Base-by-base conservation (phyloP, 345 rosid species). In the Gossypium mustelinum region DNA sequence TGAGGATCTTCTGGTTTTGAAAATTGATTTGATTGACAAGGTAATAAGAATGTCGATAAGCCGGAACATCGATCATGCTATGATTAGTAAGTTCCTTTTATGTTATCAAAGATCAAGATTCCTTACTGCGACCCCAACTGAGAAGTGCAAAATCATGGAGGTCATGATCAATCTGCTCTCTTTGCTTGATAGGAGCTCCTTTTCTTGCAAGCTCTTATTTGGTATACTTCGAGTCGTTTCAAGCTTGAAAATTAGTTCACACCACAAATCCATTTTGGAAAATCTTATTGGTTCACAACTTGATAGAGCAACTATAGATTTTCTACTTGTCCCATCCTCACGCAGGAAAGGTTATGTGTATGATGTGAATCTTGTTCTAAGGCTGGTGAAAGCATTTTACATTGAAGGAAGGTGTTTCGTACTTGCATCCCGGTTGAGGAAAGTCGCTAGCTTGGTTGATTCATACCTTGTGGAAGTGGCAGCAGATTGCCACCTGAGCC, bases 391-490 rank as follows among this genome's bases (percentile, higher is more conserved):
- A 29, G 73, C 59, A 10, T 87, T 84, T 75, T 58, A 84, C 17
- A 43, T 54, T n/a, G 69, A 75, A 44, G 69, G 73, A 47, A 55
- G 41, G 52, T 51, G 72, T 61, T 52, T 70, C 52, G 9, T 54
- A 12, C 61, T 70, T 2, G 67, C 65, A 0, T 24, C 22, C 71
- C 76, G 68, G 68, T 66, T 75, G 70, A 82, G 77, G 61, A 85
- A 82, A 69, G 87, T 89, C 20, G 81, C 75, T 10, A 55, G 64
- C 22, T 73, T 89, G 79, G 56, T 86, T 25, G 94, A 86, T 55
- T 82, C 84, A 2, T 89, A 84, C 74, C 64, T 85, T 11, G 29
- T 48, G 41, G 94, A 89, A 79, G 89, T 85, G 29, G 88, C 91
- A 2, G 81, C 88, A 0, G 94, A 89, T 63, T 17, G 48, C 25